phyloP scores from a whole-genome alignment of 345 rosid species.

The Atalantia buxifolia region DNA sequence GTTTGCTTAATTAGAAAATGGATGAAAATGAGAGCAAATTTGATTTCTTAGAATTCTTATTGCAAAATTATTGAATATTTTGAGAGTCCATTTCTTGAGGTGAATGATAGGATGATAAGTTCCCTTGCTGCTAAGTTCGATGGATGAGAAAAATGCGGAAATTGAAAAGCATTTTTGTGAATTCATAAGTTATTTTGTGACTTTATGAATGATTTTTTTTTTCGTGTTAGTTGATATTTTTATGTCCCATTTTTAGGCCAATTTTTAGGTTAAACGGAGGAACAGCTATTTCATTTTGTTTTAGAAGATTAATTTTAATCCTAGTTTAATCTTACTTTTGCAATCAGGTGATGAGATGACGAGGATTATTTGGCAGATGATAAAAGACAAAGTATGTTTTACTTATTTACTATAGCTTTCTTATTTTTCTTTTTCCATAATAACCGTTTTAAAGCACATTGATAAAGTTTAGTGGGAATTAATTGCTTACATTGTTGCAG shows the following conservation, averaged over 20 bases:
- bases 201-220: too few relatives aligned
- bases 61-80: background rate
- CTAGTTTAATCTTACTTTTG: background rate
- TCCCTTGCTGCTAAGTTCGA: background rate
- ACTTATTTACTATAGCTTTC: background rate
- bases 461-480: slow-evolving; percentile 10
- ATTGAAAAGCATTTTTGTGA: background rate
- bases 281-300: background rate
- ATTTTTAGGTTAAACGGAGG: background rate
- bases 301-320: background rate
- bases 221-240: background rate
- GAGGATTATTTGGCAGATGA: slow-evolving; percentile 83
- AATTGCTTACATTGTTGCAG: slow-evolving; percentile 41
- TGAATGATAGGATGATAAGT: background rate
- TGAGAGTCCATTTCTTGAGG: background rate
- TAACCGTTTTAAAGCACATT: background rate
- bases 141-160: background rate
- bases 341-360: slow-evolving; percentile 92
- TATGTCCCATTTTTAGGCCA: background rate
- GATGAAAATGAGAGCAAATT: background rate
- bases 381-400: slow-evolving; percentile 71
- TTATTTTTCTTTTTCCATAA: background rate
- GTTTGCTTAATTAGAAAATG: background rate
- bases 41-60: background rate
- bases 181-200: background rate